phyloP scores from a whole-genome alignment of 2,329 filamentous ascomycete species.

The Pezicula rhizophila region DNA sequence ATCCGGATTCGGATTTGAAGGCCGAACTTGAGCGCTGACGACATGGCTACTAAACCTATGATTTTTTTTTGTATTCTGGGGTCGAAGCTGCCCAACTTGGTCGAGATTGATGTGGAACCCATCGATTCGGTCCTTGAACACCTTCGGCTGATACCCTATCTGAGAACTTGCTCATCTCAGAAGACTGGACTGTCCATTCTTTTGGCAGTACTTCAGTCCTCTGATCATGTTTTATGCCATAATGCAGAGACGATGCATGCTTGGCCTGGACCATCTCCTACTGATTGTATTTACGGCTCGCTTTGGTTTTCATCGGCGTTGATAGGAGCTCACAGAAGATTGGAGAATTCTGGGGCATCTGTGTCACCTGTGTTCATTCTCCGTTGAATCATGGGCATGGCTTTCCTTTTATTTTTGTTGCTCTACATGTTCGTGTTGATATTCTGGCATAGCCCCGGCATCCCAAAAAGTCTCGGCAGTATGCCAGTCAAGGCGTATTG shows the following conservation, averaged over 20 bases:
- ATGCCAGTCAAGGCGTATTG: constrained; percentile 12
- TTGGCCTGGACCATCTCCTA: constrained; percentile 12
- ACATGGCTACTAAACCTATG: constrained; percentile 13
- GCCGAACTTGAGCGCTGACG: constrained; percentile 40
- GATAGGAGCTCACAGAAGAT: constrained; percentile 24
- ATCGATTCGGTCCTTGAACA: neutral
- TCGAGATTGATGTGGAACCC: neutral
- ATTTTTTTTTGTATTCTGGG: neutral
- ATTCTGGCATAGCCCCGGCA: constrained; percentile 19
- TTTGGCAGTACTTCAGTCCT: constrained; percentile 7
- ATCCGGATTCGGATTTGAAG: constrained; percentile 40
- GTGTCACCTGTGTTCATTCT: constrained; percentile 13
- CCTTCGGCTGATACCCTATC: neutral
- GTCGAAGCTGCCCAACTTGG: neutral
- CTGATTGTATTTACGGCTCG: constrained; percentile 26
- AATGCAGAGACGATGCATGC: constrained; percentile 12
- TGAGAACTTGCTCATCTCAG: neutral
- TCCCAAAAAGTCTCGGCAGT: constrained; percentile 15
- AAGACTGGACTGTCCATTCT: constrained; percentile 2
- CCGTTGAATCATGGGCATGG: constrained; percentile 16
- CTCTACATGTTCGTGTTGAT: constrained; percentile 22
- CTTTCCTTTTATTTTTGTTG: constrained; percentile 19
- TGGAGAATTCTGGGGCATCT: constrained; percentile 24
- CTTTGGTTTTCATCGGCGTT: constrained; percentile 24
- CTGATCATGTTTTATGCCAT: constrained; percentile 11